Conservation (phyloP, 371 early-diverging fungal species). For the Fennellomyces sp. region DNA sequence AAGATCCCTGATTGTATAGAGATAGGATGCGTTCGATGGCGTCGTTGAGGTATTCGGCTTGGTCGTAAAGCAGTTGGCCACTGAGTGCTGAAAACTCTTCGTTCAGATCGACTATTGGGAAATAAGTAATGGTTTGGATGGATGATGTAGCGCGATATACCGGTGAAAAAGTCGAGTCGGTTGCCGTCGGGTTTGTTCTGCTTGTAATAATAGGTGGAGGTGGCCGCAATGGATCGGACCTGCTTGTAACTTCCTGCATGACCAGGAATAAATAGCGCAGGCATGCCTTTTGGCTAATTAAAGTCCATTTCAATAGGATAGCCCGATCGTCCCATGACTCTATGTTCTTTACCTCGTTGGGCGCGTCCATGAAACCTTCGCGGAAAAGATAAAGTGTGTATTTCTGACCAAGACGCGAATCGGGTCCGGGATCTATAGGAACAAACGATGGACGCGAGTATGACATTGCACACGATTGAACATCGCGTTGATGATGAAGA, state of each 20-base stretch:
- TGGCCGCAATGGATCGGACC: slow-evolving; percentile 82
- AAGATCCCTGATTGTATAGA: slow-evolving; percentile 59
- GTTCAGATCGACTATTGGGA: slow-evolving; percentile 75
- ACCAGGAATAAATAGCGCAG: slow-evolving; percentile 94
- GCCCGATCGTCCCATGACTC: no score
- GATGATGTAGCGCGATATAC: slow-evolving; percentile 34
- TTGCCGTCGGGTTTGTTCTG: neutral
- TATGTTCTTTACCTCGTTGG: slow-evolving; percentile 18
- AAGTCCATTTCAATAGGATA: no score
- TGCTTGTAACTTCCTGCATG: slow-evolving; percentile 95
- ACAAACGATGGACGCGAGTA: slow-evolving; percentile 80
- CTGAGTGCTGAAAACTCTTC: slow-evolving; percentile 93
- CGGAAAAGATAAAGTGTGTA: slow-evolving; percentile 79
- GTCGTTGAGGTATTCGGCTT: slow-evolving; percentile 86
- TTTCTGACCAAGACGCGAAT: slow-evolving; percentile 61
- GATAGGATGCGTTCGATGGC: slow-evolving; percentile 82
- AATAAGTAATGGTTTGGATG: neutral
- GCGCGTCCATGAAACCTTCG: slow-evolving; percentile 58
- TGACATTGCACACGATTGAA: slow-evolving; percentile 75
- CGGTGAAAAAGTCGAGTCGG: slow-evolving; percentile 81
- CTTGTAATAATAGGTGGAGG: slow-evolving; percentile 59
- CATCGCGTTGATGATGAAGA: slow-evolving; percentile 62
- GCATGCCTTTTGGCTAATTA: slow-evolving; percentile 59
- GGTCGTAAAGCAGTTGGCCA: slow-evolving; percentile 76
- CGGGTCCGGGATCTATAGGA: slow-evolving; percentile 48